Base-by-base conservation (phyloP, 257 asterid genomes). In the Solanum chilense region DNA sequence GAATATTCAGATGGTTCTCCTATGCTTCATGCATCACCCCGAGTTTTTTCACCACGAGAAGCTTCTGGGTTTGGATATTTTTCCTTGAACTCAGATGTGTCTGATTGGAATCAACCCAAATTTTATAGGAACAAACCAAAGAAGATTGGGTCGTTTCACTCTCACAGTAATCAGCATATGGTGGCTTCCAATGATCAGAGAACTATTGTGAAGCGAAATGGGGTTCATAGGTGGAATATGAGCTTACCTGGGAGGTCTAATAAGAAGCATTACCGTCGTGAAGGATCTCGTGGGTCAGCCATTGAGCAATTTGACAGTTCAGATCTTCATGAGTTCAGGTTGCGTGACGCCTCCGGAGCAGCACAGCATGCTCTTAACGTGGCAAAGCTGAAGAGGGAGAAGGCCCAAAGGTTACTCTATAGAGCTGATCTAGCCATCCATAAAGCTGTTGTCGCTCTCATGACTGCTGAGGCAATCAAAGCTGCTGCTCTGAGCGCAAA, bases 351-450 rank as follows among this genome's bases (percentile, higher is more conserved):
- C 76, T 85, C 94, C 9, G 86, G 92, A 88, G 98, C 95, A 16
- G 95, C 98, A 31, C 90, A 88, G 87, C 94, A 90, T 81, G 97
- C 98, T 6, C 87, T 7, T 12, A 88, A 88, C 77, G 70, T 94
- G 92, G 99, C 98, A 11, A 97, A 92, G 92, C 90, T 94, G 74
- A 97, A 95, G 94, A 94, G 97, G 85, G 98, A 94, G 86, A 93
- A 82, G 89, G 99, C 99, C 41, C 95, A 91, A 64, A 95, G 91
- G 89, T 86, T 94, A 92, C 89, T 94, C 44, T 89, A 85, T 82
- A 90, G 91, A 87, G 99, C 99, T 83, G 98, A 97, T 88, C 60
- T 91, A 66, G 97, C 97, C 29, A 88, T 95, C 89, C 98, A 97
- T 90, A 95, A 93, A 91, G 98, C 99, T 82, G 96, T 87, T 84